These are phyloP conservation scores for Serendipita sp. DNA, from an alignment of 768 basidiomycete species.

Conservation along the genomic window DNA sequence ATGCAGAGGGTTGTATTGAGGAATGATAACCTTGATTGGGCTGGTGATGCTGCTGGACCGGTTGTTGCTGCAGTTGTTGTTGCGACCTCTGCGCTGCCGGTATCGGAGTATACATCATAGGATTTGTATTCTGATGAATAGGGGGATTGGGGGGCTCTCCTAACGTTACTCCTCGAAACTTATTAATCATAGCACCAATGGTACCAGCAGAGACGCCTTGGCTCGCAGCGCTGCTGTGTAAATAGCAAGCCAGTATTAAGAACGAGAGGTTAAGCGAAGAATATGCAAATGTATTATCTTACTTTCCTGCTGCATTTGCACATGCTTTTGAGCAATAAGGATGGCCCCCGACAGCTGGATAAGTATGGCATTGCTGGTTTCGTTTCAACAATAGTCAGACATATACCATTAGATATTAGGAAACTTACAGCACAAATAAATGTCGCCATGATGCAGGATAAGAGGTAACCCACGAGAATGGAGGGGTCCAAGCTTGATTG, in stretches of 20 bases:
- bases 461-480: not conserved
- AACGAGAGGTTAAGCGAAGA: not conserved
- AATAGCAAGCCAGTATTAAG: not conserved
- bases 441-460: too few species aligned
- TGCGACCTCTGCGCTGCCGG: too few species aligned
- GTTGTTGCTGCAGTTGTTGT: too few species aligned
- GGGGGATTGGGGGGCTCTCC: not conserved
- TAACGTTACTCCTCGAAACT: not conserved
- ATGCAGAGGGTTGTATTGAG: not conserved
- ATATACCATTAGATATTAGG: too few species aligned
- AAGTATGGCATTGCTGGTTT: not conserved
- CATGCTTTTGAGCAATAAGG: not conserved
- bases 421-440: too few species aligned
- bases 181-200: not conserved
- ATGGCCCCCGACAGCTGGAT: not conserved
- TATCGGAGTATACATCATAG: too few species aligned
- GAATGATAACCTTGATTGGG: not conserved
- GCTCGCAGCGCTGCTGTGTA: not conserved
- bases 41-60: not conserved
- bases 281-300: not conserved
- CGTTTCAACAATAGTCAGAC: too few species aligned
- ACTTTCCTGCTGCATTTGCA: not conserved
- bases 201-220: not conserved
- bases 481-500: too few species aligned
- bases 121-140: not conserved